These are phyloP conservation scores for Madurella mycetomatis DNA, from an alignment of 2,329 filamentous ascomycete species.

Conservation along the genomic window DNA sequence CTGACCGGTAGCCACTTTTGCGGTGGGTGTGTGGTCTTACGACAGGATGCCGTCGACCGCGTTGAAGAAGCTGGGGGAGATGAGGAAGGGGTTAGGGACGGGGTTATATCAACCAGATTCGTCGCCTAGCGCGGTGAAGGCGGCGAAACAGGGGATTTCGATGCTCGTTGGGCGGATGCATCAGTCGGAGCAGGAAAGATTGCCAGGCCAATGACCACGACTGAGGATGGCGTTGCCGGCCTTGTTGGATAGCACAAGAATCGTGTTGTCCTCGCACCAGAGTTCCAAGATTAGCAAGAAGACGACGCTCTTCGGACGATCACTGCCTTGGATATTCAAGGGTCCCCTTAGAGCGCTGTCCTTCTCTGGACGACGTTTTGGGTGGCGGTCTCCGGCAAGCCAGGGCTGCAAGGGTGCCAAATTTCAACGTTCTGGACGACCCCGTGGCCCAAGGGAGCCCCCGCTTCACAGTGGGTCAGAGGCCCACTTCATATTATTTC, in stretches of 20 bases:
- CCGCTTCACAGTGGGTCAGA: conserved; percentile 5
- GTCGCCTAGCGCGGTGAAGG: conserved; percentile 14
- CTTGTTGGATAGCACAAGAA: conserved; percentile 8
- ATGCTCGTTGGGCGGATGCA: conserved; percentile 20
- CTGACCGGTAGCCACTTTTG: conserved; percentile 61
- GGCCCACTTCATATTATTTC: background rate
- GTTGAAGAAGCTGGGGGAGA: conserved; percentile 4
- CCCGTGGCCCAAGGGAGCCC: conserved; percentile 6
- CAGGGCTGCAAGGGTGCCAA: conserved; percentile 10
- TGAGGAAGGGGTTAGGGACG: conserved; percentile 2
- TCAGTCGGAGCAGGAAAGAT: conserved; percentile 16
- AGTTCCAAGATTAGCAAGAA: conserved; percentile 16
- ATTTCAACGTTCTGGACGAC: background rate
- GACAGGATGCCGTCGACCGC: conserved; percentile 35
- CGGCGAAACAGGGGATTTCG: conserved; percentile 14
- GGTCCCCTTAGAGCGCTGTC: conserved; percentile 11
- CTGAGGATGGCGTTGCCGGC: conserved; percentile 13
- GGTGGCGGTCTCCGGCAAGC: conserved; percentile 5
- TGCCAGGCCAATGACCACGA: conserved; percentile 19
- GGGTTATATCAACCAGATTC: conserved; percentile 19
- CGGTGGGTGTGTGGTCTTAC: conserved; percentile 38
- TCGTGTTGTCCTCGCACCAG: conserved; percentile 19
- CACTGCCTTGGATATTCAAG: conserved; percentile 12
- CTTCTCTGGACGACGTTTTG: background rate
- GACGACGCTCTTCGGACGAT: conserved; percentile 19